Evolutionary conservation across 805 yeast genomes (phyloP), one percentile per base, ranked within the genome.

Genomic region (Teunomyces kruisii): DNA sequence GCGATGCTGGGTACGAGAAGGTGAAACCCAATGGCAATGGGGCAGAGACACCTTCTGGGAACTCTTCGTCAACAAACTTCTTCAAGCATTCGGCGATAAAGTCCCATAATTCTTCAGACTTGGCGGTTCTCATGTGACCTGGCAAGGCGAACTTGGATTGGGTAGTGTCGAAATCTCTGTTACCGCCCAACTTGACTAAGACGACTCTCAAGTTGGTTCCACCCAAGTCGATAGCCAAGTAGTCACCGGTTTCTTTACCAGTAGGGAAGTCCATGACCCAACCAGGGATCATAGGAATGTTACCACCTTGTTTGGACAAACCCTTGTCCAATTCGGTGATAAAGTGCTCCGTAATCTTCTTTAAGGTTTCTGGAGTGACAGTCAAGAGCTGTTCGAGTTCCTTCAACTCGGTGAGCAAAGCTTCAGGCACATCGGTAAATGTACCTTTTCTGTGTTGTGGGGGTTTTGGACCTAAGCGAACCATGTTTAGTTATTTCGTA

Each of bases 201-300:
- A 92, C 96, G 40, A 90, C 96, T 66, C 99, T 83, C 67, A 92
- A 78, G 73, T 92, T 92, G 51, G 99, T 92, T 51, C 99, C 99
- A 65, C 99, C 99, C 72, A 92, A 79, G 67, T 92, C 99, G 49
- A 94, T 86, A 43, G 98, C 97, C 63, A 92, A 72, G 68, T 78
- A 92, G 55, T 88, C 84, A 53, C 99, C 99, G 33, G 77, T 78
- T 68, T 92, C 99, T 55, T 81, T 72, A 53, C 99, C 99, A 41
- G 92, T 84, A 53, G 98, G 97, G 74, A 75, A 86, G 60, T 86
- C 95, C 77, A 90, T 74, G 45, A 92, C 97, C 97, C 97, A 92
- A 50, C 95, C 88, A 39, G 96, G 96, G 62, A 86, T 90, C 98
- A 92, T 92, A 50, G 99, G 98, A 60, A 89, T 88, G 65, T 84